Base-by-base conservation (phyloP, 1,139 yeast species). In the Lizanozyma gosingica region DNA sequence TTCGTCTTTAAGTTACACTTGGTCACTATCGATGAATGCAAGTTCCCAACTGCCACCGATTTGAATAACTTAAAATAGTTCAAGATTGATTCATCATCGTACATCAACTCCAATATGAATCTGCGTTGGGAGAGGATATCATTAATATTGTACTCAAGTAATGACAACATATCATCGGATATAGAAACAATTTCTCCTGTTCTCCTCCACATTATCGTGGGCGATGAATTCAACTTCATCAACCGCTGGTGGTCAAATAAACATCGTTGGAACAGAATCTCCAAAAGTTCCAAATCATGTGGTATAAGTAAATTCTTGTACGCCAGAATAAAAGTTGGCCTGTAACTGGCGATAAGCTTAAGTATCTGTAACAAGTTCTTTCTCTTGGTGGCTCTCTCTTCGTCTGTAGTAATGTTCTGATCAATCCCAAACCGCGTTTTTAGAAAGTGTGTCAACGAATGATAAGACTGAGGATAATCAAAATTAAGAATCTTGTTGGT, bases 171-270 rank as follows among this genome's bases (percentile, higher is more conserved):
- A 50, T 82, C 88, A 45, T 80, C 78, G 4, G 85, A 78, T 18
- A 81, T 73, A 14, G 81, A 81, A 9, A 81, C 85, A 35, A 83
- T 77, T 53, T 83, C 90, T 4, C 90, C 88, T 0, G 90, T 80
- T 37, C 90, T 63, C 51, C 90, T 67, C 90, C 90, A 83, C 47
- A 82, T 80, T 9, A 82, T 77, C 3, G 87, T 78, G 2, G 90
- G 90, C 1, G 83, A 74, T 35, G 79, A 73, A 41, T 76, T 73
- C 47, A 74, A 55, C 18, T 81, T 76, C 33, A 79, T 74, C 17
- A 78, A 63, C 37, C 72, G 56, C 54, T 83, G 88, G 51, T 79
- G 78, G 51, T 82, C 88, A 15, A 83, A 56, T 27, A 83, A 58
- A 1, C 85, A 76, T 46, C 90, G 59, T 52, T 83, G 90, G 50